phyloP scores from a whole-genome alignment of 2,329 filamentous ascomycete species.

The Colletotrichum sp. region DNA sequence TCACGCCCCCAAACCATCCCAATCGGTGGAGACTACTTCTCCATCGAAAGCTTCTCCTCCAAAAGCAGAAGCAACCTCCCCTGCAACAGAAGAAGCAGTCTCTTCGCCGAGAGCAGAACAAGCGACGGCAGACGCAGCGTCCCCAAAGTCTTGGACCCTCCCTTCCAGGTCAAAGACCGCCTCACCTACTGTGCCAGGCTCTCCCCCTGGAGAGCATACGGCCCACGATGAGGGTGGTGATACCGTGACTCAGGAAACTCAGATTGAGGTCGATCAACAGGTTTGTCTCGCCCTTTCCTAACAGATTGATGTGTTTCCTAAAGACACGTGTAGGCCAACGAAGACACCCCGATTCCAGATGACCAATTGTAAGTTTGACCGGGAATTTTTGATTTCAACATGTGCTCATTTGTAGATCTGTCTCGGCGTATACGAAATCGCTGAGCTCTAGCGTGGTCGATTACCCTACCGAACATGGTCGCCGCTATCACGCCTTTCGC shows the following conservation, averaged over 20 bases:
- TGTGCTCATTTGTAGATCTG: not conserved
- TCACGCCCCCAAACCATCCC: not conserved
- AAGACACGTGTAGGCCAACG: not conserved
- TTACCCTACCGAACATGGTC: not conserved
- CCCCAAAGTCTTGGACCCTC: too few relatives aligned
- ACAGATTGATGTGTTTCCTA: too few relatives aligned
- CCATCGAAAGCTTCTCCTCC: not conserved
- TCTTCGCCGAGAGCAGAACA: too few relatives aligned
- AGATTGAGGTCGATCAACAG: too few relatives aligned
- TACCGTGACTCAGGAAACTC: too few relatives aligned
- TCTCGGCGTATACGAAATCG: not conserved
- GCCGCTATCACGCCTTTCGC: constrained; percentile 13
- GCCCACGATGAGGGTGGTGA: too few relatives aligned
- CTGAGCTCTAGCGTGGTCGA: not conserved
- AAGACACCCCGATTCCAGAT: not conserved
- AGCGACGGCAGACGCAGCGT: too few relatives aligned
- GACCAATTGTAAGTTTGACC: not conserved
- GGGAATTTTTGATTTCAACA: accelerated
- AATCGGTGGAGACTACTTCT: not conserved
- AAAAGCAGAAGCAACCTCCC: not conserved
- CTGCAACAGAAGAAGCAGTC: too few relatives aligned
- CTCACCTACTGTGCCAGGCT: not conserved
- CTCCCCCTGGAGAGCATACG: too few relatives aligned
- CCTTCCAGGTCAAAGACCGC: too few relatives aligned
- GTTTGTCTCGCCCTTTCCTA: too few relatives aligned